Conservation (phyloP, 2,329 filamentous ascomycete species). For the Botrytis fabae region DNA sequence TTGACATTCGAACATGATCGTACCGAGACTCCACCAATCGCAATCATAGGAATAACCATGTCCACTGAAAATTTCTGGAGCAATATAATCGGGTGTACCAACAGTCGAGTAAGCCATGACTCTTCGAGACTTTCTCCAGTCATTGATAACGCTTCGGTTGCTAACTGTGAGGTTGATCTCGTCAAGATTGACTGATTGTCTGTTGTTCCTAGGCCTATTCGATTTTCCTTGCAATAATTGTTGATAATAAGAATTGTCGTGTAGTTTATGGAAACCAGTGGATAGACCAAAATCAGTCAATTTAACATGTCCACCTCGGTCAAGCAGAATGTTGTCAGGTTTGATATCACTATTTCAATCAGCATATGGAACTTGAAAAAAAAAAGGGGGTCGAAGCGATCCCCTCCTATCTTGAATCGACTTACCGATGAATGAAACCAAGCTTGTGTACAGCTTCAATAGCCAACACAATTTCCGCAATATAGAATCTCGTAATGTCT, state of each 20-base stretch:
- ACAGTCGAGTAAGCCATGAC: slow-evolving; percentile 98
- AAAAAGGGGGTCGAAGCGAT: not conserved
- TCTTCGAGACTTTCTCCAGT: slow-evolving; percentile 93
- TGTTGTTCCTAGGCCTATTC: slow-evolving; percentile 67
- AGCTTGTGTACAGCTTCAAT: slow-evolving; percentile 98
- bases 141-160: slow-evolving; percentile 97
- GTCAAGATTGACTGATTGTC: slow-evolving; percentile 92
- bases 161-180: slow-evolving; percentile 98
- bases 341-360: slow-evolving; percentile 79
- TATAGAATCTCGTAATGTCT: slow-evolving; percentile 98
- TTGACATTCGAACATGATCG: slow-evolving; percentile 99
- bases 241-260: slow-evolving; percentile 98
- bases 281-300: slow-evolving; percentile 97
- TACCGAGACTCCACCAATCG: slow-evolving; percentile 98
- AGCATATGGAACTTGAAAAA: slow-evolving; percentile 9
- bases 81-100: slow-evolving; percentile 97
- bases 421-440: slow-evolving; percentile 96
- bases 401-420: slow-evolving; percentile 24
- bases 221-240: slow-evolving; percentile 83
- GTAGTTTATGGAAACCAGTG: slow-evolving; percentile 95
- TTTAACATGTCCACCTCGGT: slow-evolving; percentile 95
- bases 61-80: slow-evolving; percentile 95
- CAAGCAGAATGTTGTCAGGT: slow-evolving; percentile 95
- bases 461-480: slow-evolving; percentile 96
- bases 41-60: slow-evolving; percentile 96